Conservation (phyloP, 2,329 filamentous ascomycete species). For the Claviceps sp. region DNA sequence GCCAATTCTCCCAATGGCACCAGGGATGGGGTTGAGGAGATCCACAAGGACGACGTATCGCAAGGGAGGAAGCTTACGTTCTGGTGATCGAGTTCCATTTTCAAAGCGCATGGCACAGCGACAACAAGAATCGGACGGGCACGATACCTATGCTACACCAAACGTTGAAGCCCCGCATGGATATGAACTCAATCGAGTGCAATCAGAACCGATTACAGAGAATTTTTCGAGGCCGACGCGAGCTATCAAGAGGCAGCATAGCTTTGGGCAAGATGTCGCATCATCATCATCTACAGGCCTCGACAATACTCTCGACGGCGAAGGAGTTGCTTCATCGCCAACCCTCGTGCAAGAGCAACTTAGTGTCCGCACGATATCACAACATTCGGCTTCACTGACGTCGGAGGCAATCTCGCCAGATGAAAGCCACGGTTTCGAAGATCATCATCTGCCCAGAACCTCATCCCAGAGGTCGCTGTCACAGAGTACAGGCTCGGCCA, state of each 20-base stretch:
- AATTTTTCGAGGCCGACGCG: constrained; percentile 49
- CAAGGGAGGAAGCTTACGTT: constrained; percentile 69
- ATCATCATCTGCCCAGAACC: constrained; percentile 13
- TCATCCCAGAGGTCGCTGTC: constrained; percentile 43
- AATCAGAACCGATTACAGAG: constrained; percentile 54
- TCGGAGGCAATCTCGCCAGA: constrained; percentile 49
- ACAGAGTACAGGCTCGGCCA: constrained; percentile 29
- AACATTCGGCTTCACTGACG: constrained; percentile 17
- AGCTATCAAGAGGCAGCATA: constrained; percentile 30
- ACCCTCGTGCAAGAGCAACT: constrained; percentile 18
- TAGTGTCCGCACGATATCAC: constrained; percentile 21
- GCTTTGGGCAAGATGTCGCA: constrained; percentile 32
- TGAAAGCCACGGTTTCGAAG: constrained; percentile 17
- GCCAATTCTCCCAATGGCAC: constrained; percentile 70
- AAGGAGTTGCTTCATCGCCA: constrained; percentile 9
- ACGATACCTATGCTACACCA: constrained; percentile 16
- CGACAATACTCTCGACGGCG: constrained; percentile 22
- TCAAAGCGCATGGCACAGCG: constrained; percentile 57
- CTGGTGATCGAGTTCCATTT: constrained; percentile 61
- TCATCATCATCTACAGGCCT: constrained; percentile 36
- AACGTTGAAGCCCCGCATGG: constrained; percentile 33
- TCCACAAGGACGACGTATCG: constrained; percentile 89
- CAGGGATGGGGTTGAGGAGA: constrained; percentile 67
- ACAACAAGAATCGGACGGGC: constrained; percentile 42
- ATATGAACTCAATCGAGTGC: constrained; percentile 45